A percentile compares a stretch with the other conserved stretches of the same genome.
These are phyloP conservation scores for thale cress (Arabidopsis thaliana) DNA, from an alignment of 345 rosid genomes.

Conservation along the genomic window DNA sequence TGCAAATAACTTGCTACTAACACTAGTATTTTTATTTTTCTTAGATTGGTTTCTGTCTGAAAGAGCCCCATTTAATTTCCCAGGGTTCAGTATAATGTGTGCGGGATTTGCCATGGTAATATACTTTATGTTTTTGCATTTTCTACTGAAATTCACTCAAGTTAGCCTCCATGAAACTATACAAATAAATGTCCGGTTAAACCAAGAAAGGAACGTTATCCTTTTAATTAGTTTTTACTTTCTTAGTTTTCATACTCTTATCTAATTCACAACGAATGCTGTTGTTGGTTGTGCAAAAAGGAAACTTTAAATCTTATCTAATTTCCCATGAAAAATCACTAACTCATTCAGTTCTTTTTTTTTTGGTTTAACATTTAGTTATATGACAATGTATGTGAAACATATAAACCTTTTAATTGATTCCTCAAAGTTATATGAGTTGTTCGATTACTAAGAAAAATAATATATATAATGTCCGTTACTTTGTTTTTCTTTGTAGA, in stretches of 20 bases:
- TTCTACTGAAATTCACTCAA: neutral
- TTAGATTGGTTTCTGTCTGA: slow-evolving; percentile 89
- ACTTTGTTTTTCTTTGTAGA: slow-evolving; percentile 44
- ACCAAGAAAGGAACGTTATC: neutral
- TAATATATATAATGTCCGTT: neutral
- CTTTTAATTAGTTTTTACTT: too few relatives aligned
- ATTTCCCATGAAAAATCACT: neutral
- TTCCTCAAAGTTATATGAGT: neutral
- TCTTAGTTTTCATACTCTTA: neutral
- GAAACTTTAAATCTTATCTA: neutral
- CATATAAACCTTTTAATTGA: neutral
- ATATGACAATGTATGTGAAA: neutral
- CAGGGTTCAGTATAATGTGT: slow-evolving; percentile 93
- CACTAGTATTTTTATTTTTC: slow-evolving; percentile 5
- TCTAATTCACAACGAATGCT: neutral
- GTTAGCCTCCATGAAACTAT: neutral
- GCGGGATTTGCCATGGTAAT: slow-evolving; percentile 66
- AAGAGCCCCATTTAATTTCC: slow-evolving; percentile 77
- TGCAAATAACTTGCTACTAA: slow-evolving; percentile 6
- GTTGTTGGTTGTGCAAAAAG: neutral
- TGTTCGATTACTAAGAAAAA: slow-evolving; percentile 6
- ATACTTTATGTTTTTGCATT: slow-evolving; percentile 5
- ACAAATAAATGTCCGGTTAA: neutral
- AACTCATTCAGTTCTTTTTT: too few relatives aligned
- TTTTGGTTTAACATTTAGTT: too few relatives aligned